Evolutionary conservation across 805 yeast genomes (phyloP).

Genomic region (Millerozyma miso): DNA sequence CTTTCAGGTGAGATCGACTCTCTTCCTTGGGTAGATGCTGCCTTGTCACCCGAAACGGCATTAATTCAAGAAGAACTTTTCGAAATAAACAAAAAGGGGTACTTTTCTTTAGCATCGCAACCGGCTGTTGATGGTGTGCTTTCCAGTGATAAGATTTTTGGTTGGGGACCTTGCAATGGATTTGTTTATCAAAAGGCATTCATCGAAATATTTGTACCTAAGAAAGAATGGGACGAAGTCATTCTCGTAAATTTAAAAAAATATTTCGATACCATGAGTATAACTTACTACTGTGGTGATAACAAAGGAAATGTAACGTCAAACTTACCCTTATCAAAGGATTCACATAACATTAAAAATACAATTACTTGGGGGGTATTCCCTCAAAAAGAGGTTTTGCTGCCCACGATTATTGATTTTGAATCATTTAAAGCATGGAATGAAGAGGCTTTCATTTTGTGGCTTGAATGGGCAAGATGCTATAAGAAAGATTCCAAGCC

Average conservation of each 20-base stretch:
- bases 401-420: slow-evolving; percentile 87
- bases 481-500: slow-evolving; percentile 57
- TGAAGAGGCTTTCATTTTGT: slow-evolving; percentile 88
- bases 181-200: slow-evolving; percentile 88
- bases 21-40: slow-evolving; percentile 89
- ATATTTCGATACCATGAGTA: slow-evolving; percentile 35
- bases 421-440: slow-evolving; percentile 95
- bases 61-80: slow-evolving; percentile 88
- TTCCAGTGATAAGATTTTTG: slow-evolving; percentile 83
- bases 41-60: slow-evolving; percentile 84
- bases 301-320: slow-evolving; percentile 53
- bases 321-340: slow-evolving; percentile 45
- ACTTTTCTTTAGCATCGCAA: slow-evolving; percentile 90
- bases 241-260: slow-evolving; percentile 49
- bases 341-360: slow-evolving; percentile 44
- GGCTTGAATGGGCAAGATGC: slow-evolving; percentile 88
- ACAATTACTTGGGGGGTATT: slow-evolving; percentile 99
- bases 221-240: slow-evolving; percentile 57
- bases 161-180: slow-evolving; percentile 97
- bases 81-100: slow-evolving; percentile 66
- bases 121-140: slow-evolving; percentile 83
- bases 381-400: slow-evolving; percentile 83
- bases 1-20: slow-evolving; percentile 70
- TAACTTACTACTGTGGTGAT: slow-evolving; percentile 77
- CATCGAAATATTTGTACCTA: slow-evolving; percentile 76